Evolutionary conservation across 352 stramenopile genomes (phyloP), one percentile per base, ranked within the genome.

Genomic region (Phytophthora podocarpi): DNA sequence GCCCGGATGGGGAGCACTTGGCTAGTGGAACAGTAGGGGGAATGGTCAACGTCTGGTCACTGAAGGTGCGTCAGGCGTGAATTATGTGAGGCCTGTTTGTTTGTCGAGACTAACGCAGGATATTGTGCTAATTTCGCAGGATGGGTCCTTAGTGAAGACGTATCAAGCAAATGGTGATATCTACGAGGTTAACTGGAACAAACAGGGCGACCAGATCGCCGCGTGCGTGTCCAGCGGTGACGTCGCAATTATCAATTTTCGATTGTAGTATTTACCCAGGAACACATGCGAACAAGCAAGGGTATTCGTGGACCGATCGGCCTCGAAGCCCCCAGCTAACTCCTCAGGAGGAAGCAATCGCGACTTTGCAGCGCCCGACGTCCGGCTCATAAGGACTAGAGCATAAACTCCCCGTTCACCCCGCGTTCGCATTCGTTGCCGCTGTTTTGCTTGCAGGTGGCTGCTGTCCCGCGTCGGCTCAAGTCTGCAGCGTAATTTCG

Each of bases 151-250:
- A 66, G 73, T 90, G 39, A 95, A 95, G 75, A 90, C 82, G 72
- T 96, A 93, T 71, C 79, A 96, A 78, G 90, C 87, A 43, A 87
- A 90, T 75, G 92, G 92, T 43, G 97, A 99, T 83, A 99, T 99
- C 79, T 99, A 99, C 85, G 97, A 99, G 80, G 96, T 99, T 62
- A 97, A 97, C 70, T 99, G 97, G 97, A 99, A 98, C 80, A 82
- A 85, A 63, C 67, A 91, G 61, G 87, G 90, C 50, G 82, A 84
- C 67, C 74, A 93, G 67, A 87, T 97, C 72, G 85, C 87, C 40
- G 87, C 87, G 37, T 95, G 87, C 67, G 85, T 91, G 43, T 95
- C 87, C 39, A 94, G 83, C 51, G 85, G 85, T 64, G 84, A 95
- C 70, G 80, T 96, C 58, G 81, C 85, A 70, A 84, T 96, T 63